These are phyloP conservation scores for Schwanniomyces vanrijiae DNA, from an alignment of 805 yeast genomes.

Conservation along the genomic window DNA sequence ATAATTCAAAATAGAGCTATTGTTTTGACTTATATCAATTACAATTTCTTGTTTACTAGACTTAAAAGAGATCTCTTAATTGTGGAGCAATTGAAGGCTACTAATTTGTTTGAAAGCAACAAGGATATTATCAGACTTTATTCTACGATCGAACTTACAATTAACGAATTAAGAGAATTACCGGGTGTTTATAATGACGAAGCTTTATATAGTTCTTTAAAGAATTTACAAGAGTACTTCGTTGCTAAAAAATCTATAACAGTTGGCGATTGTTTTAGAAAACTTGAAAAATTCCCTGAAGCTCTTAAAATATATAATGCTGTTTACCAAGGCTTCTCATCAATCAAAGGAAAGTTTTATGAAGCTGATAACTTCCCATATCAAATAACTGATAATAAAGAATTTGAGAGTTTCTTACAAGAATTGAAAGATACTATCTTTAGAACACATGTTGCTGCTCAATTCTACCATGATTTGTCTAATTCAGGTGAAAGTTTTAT, in stretches of 20 bases:
- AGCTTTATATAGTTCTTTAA: conserved; percentile 55
- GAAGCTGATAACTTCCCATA: conserved; percentile 43
- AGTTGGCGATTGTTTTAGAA: conserved; percentile 47
- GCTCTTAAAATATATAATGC: conserved; percentile 44
- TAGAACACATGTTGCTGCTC: conserved; percentile 47
- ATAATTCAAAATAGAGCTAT: conserved; percentile 72
- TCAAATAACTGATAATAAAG: conserved; percentile 37
- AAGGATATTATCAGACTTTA: conserved; percentile 50
- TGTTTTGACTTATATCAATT: conserved; percentile 71
- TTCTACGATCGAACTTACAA: conserved; percentile 51
- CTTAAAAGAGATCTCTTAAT: conserved; percentile 69
- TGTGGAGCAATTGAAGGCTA: conserved; percentile 31
- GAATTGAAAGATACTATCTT: conserved; percentile 15
- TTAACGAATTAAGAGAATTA: conserved; percentile 65
- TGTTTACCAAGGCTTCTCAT: conserved; percentile 18
- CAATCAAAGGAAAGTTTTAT: conserved; percentile 15
- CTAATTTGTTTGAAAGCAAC: conserved; percentile 23
- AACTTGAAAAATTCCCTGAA: conserved; percentile 41
- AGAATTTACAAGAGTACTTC: conserved; percentile 48
- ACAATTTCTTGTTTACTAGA: conserved; percentile 61
- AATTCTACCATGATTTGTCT: conserved; percentile 33
- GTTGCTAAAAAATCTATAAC: conserved; percentile 40
- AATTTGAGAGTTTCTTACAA: conserved; percentile 22
- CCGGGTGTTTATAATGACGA: conserved; percentile 94
- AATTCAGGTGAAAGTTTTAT: conserved; percentile 20